Evolutionary conservation across 768 basidiomycete genomes (phyloP).

Genomic region (Lyophyllum atratum): DNA sequence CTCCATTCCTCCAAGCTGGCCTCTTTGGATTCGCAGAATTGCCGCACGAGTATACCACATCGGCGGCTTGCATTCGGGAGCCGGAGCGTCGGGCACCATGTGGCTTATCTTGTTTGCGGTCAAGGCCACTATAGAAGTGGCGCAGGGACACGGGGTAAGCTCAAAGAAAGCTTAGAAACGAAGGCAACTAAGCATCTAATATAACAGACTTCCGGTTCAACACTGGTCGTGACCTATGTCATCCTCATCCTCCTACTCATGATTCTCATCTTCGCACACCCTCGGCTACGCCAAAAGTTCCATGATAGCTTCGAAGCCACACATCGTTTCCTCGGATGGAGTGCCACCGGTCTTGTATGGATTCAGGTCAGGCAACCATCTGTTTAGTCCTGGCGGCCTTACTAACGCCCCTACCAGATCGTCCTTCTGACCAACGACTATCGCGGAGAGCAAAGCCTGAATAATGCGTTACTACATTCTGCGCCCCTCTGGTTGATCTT

Average conservation of each 20-base stretch:
- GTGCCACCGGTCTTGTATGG: conserved; percentile 44
- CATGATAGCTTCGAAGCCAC: conserved; percentile 45
- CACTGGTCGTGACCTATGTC: conserved; percentile 10
- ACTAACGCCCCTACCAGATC: not conserved
- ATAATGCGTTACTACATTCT: conserved; percentile 10
- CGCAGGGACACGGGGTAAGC: conserved; percentile 36
- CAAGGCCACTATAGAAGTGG: conserved; percentile 52
- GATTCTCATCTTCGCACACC: conserved; percentile 42
- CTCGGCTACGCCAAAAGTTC: conserved; percentile 33
- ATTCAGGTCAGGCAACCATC: conserved; percentile 29
- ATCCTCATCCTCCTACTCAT: conserved; percentile 26
- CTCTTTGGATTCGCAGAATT: conserved; percentile 53
- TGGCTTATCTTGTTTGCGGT: conserved; percentile 55
- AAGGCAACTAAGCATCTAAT: not conserved
- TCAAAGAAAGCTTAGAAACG: not conserved
- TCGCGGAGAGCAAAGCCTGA: conserved; percentile 14
- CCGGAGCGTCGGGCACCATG: conserved; percentile 52
- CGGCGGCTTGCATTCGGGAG: conserved; percentile 62
- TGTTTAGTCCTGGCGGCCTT: not conserved
- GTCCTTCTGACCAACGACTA: conserved; percentile 44
- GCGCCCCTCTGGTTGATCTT: conserved; percentile 44
- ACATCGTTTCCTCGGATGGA: conserved; percentile 50
- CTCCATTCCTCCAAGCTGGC: conserved; percentile 56
- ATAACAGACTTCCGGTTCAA: not conserved
- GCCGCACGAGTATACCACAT: conserved; percentile 62